phyloP scores from a whole-genome alignment of 1,284 basidiomycete genomes.

The Schizophyllum amplum region DNA sequence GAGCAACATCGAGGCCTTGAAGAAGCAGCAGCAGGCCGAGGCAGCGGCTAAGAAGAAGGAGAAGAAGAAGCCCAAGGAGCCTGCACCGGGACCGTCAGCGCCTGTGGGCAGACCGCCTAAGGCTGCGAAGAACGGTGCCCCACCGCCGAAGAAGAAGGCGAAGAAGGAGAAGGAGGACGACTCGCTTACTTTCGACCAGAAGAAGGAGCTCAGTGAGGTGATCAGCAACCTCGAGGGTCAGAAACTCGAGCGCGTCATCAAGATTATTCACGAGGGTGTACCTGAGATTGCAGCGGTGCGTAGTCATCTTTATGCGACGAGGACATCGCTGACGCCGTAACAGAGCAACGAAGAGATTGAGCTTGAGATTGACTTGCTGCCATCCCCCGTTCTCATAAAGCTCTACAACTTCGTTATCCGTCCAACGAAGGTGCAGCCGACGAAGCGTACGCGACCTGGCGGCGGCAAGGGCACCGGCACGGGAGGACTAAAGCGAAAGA shows the following conservation, averaged over 20 bases:
- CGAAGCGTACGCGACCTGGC: constrained; percentile 52
- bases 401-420: constrained; percentile 92
- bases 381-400: constrained; percentile 76
- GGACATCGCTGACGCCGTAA: constrained; percentile 3
- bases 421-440: constrained; percentile 50
- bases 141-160: constrained; percentile 37
- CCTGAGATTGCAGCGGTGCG: constrained; percentile 84
- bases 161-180: constrained; percentile 54
- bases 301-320: constrained; percentile 17
- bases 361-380: constrained; percentile 88
- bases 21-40: constrained; percentile 35
- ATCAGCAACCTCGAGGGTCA: constrained; percentile 74
- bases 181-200: constrained; percentile 85
- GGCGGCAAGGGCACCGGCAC: constrained; percentile 70
- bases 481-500: constrained; percentile 83
- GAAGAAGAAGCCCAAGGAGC: constrained; percentile 37
- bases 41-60: constrained; percentile 62
- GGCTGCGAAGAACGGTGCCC: constrained; percentile 29
- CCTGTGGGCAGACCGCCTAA: constrained; percentile 19
- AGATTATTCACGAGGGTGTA: constrained; percentile 87
- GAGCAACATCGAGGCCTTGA: constrained; percentile 54
- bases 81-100: constrained; percentile 14
- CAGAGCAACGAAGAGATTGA: constrained; percentile 95
- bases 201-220: constrained; percentile 92
- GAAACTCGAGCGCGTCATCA: constrained; percentile 78